Evolutionary conservation across 179 eudicot genomes (phyloP), one percentile per base, ranked within the genome.

Genomic region (Patellifolia procumbens): DNA sequence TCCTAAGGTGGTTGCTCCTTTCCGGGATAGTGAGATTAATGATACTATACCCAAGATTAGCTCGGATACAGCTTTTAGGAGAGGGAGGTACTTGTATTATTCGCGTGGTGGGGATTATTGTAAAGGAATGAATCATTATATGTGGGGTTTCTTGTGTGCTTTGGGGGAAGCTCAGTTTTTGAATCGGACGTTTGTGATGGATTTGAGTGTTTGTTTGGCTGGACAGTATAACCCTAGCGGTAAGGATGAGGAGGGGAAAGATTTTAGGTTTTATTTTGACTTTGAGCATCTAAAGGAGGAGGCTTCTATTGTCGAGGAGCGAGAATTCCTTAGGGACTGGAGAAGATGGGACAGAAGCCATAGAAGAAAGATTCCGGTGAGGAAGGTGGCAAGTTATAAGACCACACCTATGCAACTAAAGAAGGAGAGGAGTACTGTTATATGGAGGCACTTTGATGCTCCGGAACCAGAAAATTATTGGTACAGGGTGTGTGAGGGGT

Each of bases 31-130:
- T 48, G 90, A 92, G 67, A 93, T 95, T 79, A 92, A 95, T 63
- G 99, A 92, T 72, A 92, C 99, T 0, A 83, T 95, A 60, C 90
- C 97, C 3, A 80, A 43, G 32, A 85, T 95, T 52, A 85, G 82
- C 24, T 89, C 92, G 0, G 92, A 88, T 70, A 37, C 85, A 0
- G 83, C 74, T 9, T 92, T 95, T 71, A 86, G 90, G 74, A 86
- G 75, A 15, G 93, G 99, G 29, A 91, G 74, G 82, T 95, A 93
- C 82, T 83, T 95, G 89, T 91, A 91, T 49, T 95, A 95, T 80
- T 90, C 97, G 0, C 89, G 97, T 0, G 99, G 99, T 28, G 99
- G 99, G 19, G 99, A 95, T 85, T 87, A 90, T 56, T 95, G 99
- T 78, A 95, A 95, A 77, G 90, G 89, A 31, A 95, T 95, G 99